A percentile compares a stretch with the other conserved stretches of the same genome.
phyloP scores from a whole-genome alignment of 2,329 filamentous ascomycete species.

The Colletotrichum lini region DNA sequence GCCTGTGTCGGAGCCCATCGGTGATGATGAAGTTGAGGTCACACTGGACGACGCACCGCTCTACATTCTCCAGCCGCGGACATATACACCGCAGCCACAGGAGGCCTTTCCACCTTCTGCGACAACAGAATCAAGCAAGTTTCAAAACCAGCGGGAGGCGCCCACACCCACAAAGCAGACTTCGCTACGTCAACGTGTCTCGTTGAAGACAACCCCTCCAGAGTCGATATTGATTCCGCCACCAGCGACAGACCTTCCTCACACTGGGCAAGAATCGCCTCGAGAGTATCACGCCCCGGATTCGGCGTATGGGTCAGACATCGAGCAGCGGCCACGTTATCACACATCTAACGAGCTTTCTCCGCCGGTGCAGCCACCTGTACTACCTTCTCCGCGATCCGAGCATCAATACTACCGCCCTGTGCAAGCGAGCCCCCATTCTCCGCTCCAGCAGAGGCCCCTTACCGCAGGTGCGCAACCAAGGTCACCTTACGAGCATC shows the following conservation, averaged over 20 bases:
- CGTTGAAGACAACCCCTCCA: slow-evolving; percentile 66
- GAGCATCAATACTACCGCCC: slow-evolving; percentile 73
- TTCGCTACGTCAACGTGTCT: slow-evolving; percentile 69
- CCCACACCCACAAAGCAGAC: slow-evolving; percentile 52
- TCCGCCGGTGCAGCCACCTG: slow-evolving; percentile 55
- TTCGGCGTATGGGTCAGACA: slow-evolving; percentile 64
- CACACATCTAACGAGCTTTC: slow-evolving; percentile 52
- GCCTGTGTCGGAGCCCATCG: slow-evolving; percentile 12
- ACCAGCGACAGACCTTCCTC: slow-evolving; percentile 52
- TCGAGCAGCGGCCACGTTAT: slow-evolving; percentile 52
- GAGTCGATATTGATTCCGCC: slow-evolving; percentile 69
- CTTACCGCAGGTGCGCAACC: slow-evolving; percentile 64
- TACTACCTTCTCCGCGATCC: slow-evolving; percentile 64
- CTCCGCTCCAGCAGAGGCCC: slow-evolving; percentile 72
- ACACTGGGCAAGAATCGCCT: slow-evolving; percentile 45
- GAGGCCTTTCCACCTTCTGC: slow-evolving; percentile 64
- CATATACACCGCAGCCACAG: slow-evolving; percentile 68
- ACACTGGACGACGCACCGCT: slow-evolving; percentile 57
- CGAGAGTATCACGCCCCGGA: slow-evolving; percentile 52
- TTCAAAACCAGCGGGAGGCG: slow-evolving; percentile 42
- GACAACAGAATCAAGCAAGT: slow-evolving; percentile 48
- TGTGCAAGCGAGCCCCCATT: slow-evolving; percentile 74
- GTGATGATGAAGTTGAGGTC: slow-evolving; percentile 29
- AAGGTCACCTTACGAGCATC: slow-evolving; percentile 39
- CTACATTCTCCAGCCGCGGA: slow-evolving; percentile 70